phyloP scores from a whole-genome alignment of 164 flowering plant genomes.

The Stephania cephalantha region DNA sequence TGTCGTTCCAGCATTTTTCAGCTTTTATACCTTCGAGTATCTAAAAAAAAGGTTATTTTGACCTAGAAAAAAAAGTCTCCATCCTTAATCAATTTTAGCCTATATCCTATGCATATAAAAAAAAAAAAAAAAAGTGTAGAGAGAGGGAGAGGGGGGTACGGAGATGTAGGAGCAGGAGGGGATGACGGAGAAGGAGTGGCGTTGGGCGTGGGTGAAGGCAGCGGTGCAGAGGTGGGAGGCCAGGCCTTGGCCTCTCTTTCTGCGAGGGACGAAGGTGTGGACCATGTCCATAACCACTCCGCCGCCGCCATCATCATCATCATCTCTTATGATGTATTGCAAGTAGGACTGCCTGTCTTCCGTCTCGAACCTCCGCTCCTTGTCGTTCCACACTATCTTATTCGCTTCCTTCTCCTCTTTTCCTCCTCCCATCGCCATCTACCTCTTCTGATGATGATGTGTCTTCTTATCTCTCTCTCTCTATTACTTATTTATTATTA shows the following conservation, averaged over 20 bases:
- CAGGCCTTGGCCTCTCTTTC: constrained; percentile 71
- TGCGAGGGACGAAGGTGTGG: constrained; percentile 73
- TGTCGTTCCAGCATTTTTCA: no score
- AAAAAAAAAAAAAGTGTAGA: background rate
- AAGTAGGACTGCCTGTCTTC: constrained; percentile 66
- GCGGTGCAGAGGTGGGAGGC: constrained; percentile 63
- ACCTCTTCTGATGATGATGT: no score
- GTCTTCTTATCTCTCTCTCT: no score
- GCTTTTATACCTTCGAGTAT: no score
- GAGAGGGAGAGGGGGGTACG: constrained; percentile 25
- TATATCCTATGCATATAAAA: no score
- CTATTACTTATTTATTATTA: no score
- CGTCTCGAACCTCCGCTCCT: constrained; percentile 49
- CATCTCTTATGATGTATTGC: constrained; percentile 34
- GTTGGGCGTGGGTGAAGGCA: constrained; percentile 22
- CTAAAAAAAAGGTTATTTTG: no score
- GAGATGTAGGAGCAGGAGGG: constrained; percentile 88
- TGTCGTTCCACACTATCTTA: no score
- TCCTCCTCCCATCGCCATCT: no score
- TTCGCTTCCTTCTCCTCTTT: no score
- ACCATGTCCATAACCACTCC: constrained; percentile 38
- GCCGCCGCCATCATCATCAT: constrained; percentile 1
- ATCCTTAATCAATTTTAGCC: no score
- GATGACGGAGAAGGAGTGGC: constrained; percentile 13
- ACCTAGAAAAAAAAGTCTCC: no score